Evolutionary conservation across 192 early-diverging fungal genomes (phyloP), one percentile per base, ranked within the genome.

Genomic region (Linnemannia elongata): DNA sequence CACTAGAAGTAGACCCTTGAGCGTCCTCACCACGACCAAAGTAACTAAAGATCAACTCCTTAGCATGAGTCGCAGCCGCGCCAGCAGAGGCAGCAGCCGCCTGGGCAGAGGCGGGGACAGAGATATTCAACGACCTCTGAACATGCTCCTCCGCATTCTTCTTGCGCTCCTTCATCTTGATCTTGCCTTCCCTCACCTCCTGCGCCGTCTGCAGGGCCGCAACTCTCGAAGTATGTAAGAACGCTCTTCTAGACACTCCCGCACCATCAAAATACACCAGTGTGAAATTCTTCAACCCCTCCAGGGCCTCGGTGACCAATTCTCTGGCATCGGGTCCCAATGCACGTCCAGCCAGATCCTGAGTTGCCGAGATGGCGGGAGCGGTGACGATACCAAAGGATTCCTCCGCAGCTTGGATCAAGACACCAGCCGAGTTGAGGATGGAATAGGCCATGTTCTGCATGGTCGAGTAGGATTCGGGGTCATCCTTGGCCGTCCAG

Each of bases 171-270:
- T 78, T 87, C 60, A 87, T 81, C 72, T 81, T 87, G 74, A 87
- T 55, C 75, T 87, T 87, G 7, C 85, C 85, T 22, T 87, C 85
- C 42, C 52, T 71, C 45, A 87, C 79, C 54, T 87, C 85, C 47
- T 87, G 79, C 42, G 85, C 85, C 13, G 85, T 87, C 72, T 75
- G 85, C 75, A 87, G 47, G 8, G 85, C 85, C 1, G 85, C 85
- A 18, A 81, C 24, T 18, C 85, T 73, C 18, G 79, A 75, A 3
- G 79, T 87, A 13, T 81, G 85, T 73, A 87, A 87, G 47, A 87
- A 87, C 4, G 85, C 85, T 4, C 85, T 77, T 0, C 85, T 22
- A 3, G 85, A 87, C 24, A 87, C 75, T 22, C 85, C 85, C 1
- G 85, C 76, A 8, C 38, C 75, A 24, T 87, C 85, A 49, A 87